Percentiles rank a stretch among this genome's conserved stretches.
Conservation (phyloP, 805 yeast genomes). For the Hemisphaericaspora nanyangensis region DNA sequence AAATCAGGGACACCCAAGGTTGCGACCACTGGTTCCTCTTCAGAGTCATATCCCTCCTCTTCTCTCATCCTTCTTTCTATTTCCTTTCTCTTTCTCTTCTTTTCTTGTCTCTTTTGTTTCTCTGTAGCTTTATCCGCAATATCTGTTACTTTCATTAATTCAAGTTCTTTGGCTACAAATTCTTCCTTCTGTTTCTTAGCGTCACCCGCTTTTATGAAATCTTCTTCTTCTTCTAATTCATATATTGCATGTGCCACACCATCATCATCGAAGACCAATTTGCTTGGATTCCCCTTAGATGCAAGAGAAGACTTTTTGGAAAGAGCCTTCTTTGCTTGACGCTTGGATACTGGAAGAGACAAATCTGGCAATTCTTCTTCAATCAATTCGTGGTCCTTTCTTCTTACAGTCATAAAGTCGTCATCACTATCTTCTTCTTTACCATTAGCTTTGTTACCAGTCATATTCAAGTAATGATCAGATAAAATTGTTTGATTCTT, state of each 20-base stretch:
- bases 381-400: slow-evolving; percentile 66
- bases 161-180: slow-evolving; percentile 64
- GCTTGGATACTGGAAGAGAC: slow-evolving; percentile 66
- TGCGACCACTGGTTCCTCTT: slow-evolving; percentile 21
- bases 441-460: slow-evolving; percentile 38
- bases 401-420: slow-evolving; percentile 78
- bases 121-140: slow-evolving; percentile 73
- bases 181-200: slow-evolving; percentile 64
- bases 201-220: slow-evolving; percentile 70
- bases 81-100: slow-evolving; percentile 86
- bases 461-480: slow-evolving; percentile 79
- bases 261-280: slow-evolving; percentile 87
- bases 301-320: slow-evolving; percentile 74
- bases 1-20: slow-evolving; percentile 33
- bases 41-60: slow-evolving; percentile 35
- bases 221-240: slow-evolving; percentile 87
- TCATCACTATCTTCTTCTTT: slow-evolving; percentile 46
- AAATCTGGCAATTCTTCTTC: slow-evolving; percentile 66
- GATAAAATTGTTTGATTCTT: slow-evolving; percentile 88
- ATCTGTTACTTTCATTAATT: slow-evolving; percentile 70
- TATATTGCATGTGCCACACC: slow-evolving; percentile 90
- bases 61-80: slow-evolving; percentile 54
- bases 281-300: slow-evolving; percentile 65
- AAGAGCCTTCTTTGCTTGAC: slow-evolving; percentile 80
- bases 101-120: slow-evolving; percentile 74